Evolutionary conservation across 345 rosid genomes (phyloP).

Genomic region (Euphorbia tirucalli): DNA sequence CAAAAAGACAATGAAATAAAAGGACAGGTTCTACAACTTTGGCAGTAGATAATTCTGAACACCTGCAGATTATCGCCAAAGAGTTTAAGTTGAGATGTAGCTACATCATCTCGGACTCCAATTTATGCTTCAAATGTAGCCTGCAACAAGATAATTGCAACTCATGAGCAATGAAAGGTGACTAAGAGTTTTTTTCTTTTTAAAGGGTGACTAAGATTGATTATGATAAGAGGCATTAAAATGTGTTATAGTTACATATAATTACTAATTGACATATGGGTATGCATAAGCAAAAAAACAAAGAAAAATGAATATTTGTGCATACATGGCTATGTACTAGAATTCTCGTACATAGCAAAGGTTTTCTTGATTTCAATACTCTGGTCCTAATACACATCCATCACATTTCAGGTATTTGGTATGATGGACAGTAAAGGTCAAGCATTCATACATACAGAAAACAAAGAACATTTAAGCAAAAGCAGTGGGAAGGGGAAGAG

Average conservation of each 20-base stretch:
- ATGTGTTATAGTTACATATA: neutral
- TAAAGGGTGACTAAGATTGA: neutral
- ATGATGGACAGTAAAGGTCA: too few relatives aligned
- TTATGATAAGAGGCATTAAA: neutral
- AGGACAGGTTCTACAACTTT: conserved; percentile 13
- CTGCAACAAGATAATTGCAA: conserved; percentile 36
- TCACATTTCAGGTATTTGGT: neutral
- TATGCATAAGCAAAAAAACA: too few relatives aligned
- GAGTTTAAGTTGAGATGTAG: conserved; percentile 79
- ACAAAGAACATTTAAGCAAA: too few relatives aligned
- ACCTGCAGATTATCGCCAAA: conserved; percentile 89
- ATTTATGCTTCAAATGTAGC: conserved; percentile 90
- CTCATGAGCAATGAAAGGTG: neutral
- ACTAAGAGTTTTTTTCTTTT: too few relatives aligned
- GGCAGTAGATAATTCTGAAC: conserved; percentile 9
- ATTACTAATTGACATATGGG: neutral
- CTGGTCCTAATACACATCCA: neutral
- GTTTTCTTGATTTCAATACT: neutral
- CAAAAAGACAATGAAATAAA: conserved; percentile 13
- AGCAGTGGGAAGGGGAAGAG: too few relatives aligned
- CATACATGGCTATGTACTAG: neutral
- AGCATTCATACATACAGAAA: too few relatives aligned
- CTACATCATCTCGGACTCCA: conserved; percentile 80
- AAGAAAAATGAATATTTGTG: too few relatives aligned
- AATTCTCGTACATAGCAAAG: neutral